Percentiles rank a stretch among this genome's conserved stretches.
Conservation (phyloP, 1,284 basidiomycete species). For the Ceratobasidium sp. region DNA sequence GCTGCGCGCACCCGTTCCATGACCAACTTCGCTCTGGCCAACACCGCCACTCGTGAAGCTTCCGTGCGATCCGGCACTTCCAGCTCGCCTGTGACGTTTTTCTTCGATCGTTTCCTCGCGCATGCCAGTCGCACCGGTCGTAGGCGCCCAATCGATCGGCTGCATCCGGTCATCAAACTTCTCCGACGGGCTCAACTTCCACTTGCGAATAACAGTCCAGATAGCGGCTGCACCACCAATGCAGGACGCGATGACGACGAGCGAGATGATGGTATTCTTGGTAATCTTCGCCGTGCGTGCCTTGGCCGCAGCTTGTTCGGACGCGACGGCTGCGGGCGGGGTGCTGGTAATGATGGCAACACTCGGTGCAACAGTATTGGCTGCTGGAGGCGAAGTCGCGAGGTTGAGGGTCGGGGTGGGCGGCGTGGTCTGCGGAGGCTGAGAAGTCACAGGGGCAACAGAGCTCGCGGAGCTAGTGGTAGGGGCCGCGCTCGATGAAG, state of each 20-base stretch:
- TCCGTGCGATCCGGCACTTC: slow-evolving; percentile 61
- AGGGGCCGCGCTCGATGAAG: slow-evolving; percentile 9
- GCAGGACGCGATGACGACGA: slow-evolving; percentile 73
- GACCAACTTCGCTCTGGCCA: slow-evolving; percentile 52
- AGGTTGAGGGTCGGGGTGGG: slow-evolving; percentile 35
- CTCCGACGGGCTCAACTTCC: slow-evolving; percentile 82
- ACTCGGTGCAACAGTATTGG: slow-evolving; percentile 4
- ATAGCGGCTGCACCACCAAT: slow-evolving; percentile 72
- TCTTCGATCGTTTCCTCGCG: slow-evolving; percentile 34
- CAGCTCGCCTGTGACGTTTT: slow-evolving; percentile 57
- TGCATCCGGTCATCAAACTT: slow-evolving; percentile 83
- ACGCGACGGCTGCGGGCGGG: slow-evolving; percentile 41
- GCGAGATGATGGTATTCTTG: slow-evolving; percentile 68
- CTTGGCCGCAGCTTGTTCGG: slow-evolving; percentile 7
- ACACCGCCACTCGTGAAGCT: slow-evolving; percentile 71
- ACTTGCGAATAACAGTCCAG: slow-evolving; percentile 91
- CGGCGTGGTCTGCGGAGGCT: neutral
- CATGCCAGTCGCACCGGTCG: slow-evolving; percentile 52
- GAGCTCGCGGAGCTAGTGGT: neutral
- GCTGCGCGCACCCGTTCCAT: slow-evolving; percentile 46
- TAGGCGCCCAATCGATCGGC: slow-evolving; percentile 83
- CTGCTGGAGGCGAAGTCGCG: slow-evolving; percentile 25
- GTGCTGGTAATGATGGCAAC: slow-evolving; percentile 34
- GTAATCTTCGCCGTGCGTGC: slow-evolving; percentile 48
- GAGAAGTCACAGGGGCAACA: neutral